Evolutionary conservation across 192 early-diverging fungal genomes (phyloP).

Genomic region (Coemansia umbellata): DNA sequence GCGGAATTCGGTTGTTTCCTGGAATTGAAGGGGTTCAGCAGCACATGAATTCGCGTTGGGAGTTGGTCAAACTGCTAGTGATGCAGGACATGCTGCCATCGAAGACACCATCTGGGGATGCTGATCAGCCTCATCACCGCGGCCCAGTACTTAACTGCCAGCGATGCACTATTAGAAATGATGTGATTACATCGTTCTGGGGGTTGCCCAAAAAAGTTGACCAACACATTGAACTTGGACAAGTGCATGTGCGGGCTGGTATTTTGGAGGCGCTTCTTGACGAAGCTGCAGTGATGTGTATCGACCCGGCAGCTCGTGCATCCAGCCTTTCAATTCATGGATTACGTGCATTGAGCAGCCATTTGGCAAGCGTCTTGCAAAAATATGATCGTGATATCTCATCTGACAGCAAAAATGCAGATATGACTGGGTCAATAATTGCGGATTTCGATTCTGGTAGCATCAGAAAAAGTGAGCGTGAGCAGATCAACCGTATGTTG

Average conservation of each 20-base stretch:
- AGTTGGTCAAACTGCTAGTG: slow-evolving; percentile 48
- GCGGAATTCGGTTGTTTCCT: slow-evolving; percentile 28
- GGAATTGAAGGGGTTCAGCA: slow-evolving; percentile 38
- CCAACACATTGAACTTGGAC: slow-evolving; percentile 37
- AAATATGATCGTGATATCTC: slow-evolving; percentile 4
- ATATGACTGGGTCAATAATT: not conserved
- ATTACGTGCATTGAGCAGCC: slow-evolving; percentile 24
- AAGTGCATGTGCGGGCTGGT: slow-evolving; percentile 41
- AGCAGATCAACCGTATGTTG: slow-evolving; percentile 28
- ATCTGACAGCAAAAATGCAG: not conserved
- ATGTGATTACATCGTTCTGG: slow-evolving; percentile 51
- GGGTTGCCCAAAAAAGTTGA: slow-evolving; percentile 45
- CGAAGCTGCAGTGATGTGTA: slow-evolving; percentile 33
- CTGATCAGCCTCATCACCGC: slow-evolving; percentile 26
- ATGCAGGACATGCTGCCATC: slow-evolving; percentile 48
- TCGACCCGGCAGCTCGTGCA: slow-evolving; percentile 14
- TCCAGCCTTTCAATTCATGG: slow-evolving; percentile 22
- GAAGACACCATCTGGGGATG: slow-evolving; percentile 12
- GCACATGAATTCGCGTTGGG: slow-evolving; percentile 51
- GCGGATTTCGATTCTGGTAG: not conserved
- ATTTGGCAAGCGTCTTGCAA: slow-evolving; percentile 20
- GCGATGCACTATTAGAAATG: slow-evolving; percentile 42
- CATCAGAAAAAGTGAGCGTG: slow-evolving; percentile 4
- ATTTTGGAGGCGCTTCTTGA: slow-evolving; percentile 39
- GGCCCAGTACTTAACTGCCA: slow-evolving; percentile 40